Base-by-base conservation (phyloP, 371 early-diverging fungal genomes). In the Mucor lusitanicus region DNA sequence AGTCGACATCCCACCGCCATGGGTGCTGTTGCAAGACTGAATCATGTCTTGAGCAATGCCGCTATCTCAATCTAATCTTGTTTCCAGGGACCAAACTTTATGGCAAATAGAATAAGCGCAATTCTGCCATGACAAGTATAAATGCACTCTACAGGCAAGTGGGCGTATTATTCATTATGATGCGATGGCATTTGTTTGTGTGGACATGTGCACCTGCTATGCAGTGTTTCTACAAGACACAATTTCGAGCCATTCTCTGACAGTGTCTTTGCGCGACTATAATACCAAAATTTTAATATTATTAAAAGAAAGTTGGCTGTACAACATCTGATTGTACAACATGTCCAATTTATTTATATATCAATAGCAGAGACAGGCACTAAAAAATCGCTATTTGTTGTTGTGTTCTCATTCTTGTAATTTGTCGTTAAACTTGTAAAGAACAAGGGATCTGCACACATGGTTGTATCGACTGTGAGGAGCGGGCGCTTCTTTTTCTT, bases 371-470 rank as follows among this genome's bases (percentile, higher is more conserved):
- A 69, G 15, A 69, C 27, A 57, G 70, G 70, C 5, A 70, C 70
- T 46, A 70, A 35, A 40, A 61, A 70, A 35, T 70, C 70, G 59
- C 65, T 65, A 25, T 50, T 58, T 40, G 61, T 39, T 37, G 40
- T 33, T 6, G 37, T 30, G 50, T 25, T 59, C 35, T 59, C 53
- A 39, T 59, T 39, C 53, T 63, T 63, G 21, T 72, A 72, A 28
- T 75, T 71, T 25, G 75, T 75, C 30, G 75, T 63, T 40, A 75
- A 64, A 9, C 39, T 37, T 25, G 75, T 69, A 17, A 75, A 75
- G 59, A 75, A 75, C n/a, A 71, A 62, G 12, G 75, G 75, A 55
- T 68, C 75, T 30, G 73, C 39, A 44, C 75, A 75, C 54, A 75
- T 60, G 42, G 65, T 69, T 33, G 75, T 75, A 33, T 75, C 61